phyloP scores from a whole-genome alignment of 495 filamentous ascomycete species.

The Penicillium cinerascens region DNA sequence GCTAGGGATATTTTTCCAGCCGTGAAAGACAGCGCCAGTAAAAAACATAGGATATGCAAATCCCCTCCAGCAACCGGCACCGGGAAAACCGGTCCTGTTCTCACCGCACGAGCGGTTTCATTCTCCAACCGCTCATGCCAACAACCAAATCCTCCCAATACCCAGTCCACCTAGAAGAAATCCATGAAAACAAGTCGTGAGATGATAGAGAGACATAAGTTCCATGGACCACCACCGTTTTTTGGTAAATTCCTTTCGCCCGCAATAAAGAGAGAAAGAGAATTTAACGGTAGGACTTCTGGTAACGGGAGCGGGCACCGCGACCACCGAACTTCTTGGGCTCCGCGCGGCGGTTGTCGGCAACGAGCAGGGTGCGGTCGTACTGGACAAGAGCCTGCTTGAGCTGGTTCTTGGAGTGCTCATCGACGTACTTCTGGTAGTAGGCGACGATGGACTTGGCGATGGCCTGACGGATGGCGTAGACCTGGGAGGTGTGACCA shows the following conservation, averaged over 20 bases:
- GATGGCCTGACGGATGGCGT: conserved; percentile 98
- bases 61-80: conserved; percentile 25
- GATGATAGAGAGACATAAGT: conserved; percentile 15
- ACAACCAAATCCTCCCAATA: conserved; percentile 22
- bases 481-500: conserved; percentile 98
- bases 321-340: conserved; percentile 86
- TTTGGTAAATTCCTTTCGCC: conserved; percentile 21
- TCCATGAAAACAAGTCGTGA: conserved; percentile 29
- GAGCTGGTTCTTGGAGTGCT: conserved; percentile 98
- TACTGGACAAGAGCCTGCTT: conserved; percentile 93
- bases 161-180: conserved; percentile 24
- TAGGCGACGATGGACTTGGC: conserved; percentile 97
- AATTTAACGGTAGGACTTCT: conserved; percentile 76
- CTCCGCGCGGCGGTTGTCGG: conserved; percentile 92
- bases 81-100: conserved; percentile 22
- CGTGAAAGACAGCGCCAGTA: conserved; percentile 29
- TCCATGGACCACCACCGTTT: conserved; percentile 21
- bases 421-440: conserved; percentile 99
- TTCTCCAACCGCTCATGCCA: conserved; percentile 20
- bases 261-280: conserved; percentile 15
- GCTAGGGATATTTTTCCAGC: conserved; percentile 36
- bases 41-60: conserved; percentile 28
- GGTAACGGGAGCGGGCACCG: conserved; percentile 93
- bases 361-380: conserved; percentile 95
- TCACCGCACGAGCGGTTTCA: conserved; percentile 8